Conservation (phyloP, 169 alveolate genomes). For the Cystoisospora suis region DNA sequence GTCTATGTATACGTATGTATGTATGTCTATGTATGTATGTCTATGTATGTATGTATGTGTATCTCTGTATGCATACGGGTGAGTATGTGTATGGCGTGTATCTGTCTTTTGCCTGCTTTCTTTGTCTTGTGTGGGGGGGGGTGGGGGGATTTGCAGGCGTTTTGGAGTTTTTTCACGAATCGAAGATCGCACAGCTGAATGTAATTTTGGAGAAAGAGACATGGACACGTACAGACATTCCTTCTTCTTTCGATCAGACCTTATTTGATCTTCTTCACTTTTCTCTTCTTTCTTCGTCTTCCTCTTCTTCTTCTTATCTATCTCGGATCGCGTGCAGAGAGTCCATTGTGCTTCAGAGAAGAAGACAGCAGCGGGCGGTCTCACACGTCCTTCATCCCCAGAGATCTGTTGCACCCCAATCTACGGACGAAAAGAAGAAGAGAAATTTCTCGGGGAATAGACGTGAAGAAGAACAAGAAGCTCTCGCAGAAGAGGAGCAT, state of each 20-base stretch:
- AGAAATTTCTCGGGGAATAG: no score
- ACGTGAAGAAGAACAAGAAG: neutral
- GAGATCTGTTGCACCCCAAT: no score
- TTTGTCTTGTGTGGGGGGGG: neutral
- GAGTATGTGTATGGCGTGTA: no score
- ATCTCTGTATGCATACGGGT: no score
- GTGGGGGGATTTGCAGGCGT: neutral
- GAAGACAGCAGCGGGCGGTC: no score
- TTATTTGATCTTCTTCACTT: neutral
- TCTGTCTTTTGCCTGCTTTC: no score
- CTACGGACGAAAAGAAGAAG: no score
- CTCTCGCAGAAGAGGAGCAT: neutral
- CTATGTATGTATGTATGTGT: neutral
- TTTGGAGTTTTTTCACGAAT: slow-evolving; percentile 37
- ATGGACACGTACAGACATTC: slow-evolving; percentile 26
- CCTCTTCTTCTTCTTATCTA: neutral
- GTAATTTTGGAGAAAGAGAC: slow-evolving; percentile 33
- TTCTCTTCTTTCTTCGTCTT: neutral
- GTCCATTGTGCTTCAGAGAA: no score
- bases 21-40: neutral
- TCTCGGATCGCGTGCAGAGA: no score
- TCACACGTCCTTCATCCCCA: no score
- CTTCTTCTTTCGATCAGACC: neutral
- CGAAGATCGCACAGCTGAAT: slow-evolving; percentile 30
- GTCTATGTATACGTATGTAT: neutral